phyloP scores from a whole-genome alignment of 352 stramenopile species.

The Achlya hypogyna region DNA sequence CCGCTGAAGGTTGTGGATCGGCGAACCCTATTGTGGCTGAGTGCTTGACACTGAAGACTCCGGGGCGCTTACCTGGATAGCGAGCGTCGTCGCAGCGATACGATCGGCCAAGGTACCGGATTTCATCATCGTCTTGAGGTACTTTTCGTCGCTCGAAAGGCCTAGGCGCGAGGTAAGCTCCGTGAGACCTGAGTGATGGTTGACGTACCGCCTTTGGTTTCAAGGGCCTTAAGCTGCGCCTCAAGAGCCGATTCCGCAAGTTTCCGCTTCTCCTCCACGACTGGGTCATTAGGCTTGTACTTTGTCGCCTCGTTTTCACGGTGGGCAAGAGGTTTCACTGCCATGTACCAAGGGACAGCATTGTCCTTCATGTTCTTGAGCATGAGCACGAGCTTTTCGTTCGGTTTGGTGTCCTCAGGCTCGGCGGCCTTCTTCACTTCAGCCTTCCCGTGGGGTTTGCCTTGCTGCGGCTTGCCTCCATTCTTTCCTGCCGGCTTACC shows the following conservation, averaged over 20 bases:
- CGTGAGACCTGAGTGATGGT: neutral
- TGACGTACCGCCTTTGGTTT: conserved; percentile 39
- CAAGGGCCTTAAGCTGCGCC: conserved; percentile 43
- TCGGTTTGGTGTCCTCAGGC: conserved; percentile 18
- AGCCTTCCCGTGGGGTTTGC: neutral
- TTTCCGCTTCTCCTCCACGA: conserved; percentile 42
- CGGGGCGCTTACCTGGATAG: conserved; percentile 64
- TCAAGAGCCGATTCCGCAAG: conserved; percentile 50
- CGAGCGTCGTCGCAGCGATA: conserved; percentile 84
- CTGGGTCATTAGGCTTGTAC: conserved; percentile 28
- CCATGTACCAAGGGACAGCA: conserved; percentile 24
- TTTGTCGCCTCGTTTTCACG: conserved; percentile 25
- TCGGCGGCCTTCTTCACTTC: neutral
- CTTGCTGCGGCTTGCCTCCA: neutral
- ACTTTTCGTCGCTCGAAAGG: conserved; percentile 80
- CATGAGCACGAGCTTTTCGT: conserved; percentile 22
- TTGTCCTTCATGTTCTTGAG: conserved; percentile 24
- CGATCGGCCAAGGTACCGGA: conserved; percentile 86
- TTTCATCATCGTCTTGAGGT: conserved; percentile 79
- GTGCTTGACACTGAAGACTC: neutral
- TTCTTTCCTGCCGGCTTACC: neutral
- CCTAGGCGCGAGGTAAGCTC: conserved; percentile 24
- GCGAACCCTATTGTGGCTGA: conserved; percentile 28
- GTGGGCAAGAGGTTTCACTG: conserved; percentile 24
- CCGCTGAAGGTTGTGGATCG: conserved; percentile 61